Evolutionary conservation across 2,329 filamentous ascomycete species (phyloP), one percentile per base, ranked within the genome.

Genomic region (Monascus ruber): DNA sequence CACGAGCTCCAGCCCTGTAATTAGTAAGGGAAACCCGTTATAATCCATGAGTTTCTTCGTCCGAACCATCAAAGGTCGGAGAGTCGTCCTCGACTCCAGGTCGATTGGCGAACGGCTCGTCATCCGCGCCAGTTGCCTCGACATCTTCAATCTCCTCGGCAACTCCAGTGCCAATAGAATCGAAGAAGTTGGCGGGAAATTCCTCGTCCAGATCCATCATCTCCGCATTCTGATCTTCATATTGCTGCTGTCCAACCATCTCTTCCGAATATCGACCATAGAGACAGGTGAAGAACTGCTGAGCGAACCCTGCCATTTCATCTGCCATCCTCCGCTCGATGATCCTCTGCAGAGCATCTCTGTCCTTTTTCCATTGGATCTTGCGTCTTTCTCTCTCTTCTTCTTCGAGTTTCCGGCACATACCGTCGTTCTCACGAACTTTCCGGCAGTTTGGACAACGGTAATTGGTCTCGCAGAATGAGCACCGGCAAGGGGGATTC

Each of bases 401-500:
- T 32, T 56, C 57, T 25, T 11, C n/a, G 5, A 53, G 43, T 9
- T 60, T 60, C 24, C 61, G 62, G 41, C 63, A 66, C 5, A 53
- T 57, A 2, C 61, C 61, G 35, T 65, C 63, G 33, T 52, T 55
- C 38, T 62, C 59, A 36, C 56, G 56, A n/a, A 58, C 41, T 38
- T 56, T 57, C 38, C 58, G 50, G 47, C 65, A 68, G 46, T 67
- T 68, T 4, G 64, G 65, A 42, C 65, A 68, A 29, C 60, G 47
- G 40, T 67, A 68, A 44, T 67, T 63, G 26, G 55, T 50, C 36
- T 62, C 54, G 45, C 65, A 68, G 47, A 63, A 66, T 25, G 62
- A 58, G 47, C 65, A 68, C 28, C 57, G 61, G 50, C 65, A 68
- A 6, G 62, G 60, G n/a, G 64, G 62, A 31, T 64, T 51, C 8